Conservation (phyloP, 352 stramenopile genomes). For the Phytopythium helicoides region DNA sequence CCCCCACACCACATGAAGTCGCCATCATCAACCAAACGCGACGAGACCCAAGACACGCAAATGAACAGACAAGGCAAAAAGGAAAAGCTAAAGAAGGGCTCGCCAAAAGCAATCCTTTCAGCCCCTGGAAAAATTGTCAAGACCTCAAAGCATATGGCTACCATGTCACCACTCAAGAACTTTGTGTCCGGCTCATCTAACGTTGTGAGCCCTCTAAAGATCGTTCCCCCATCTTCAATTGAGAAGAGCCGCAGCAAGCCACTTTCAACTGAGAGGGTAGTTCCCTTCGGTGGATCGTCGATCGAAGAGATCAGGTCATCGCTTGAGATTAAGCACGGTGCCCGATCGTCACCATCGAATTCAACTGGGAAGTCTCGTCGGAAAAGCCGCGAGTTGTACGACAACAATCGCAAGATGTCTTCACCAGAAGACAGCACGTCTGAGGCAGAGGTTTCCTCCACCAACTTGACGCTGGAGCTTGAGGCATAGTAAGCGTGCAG, state of each 20-base stretch:
- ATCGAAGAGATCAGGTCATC: constrained; percentile 59
- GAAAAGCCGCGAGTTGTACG: constrained; percentile 22
- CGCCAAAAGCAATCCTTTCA: constrained; percentile 30
- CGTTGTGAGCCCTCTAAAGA: constrained; percentile 31
- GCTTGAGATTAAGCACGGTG: constrained; percentile 49
- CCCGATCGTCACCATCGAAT: constrained; percentile 3
- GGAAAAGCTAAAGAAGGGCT: constrained; percentile 17
- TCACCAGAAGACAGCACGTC: constrained; percentile 34
- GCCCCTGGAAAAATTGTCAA: constrained; percentile 48
- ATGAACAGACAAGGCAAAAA: constrained; percentile 10
- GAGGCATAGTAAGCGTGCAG: neutral
- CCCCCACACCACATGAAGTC: constrained; percentile 5
- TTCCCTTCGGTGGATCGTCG: constrained; percentile 49
- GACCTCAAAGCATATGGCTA: constrained; percentile 10
- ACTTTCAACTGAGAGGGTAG: constrained; percentile 16
- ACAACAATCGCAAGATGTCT: constrained; percentile 38
- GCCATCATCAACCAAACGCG: constrained; percentile 9
- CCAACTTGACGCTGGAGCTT: constrained; percentile 2
- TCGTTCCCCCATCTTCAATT: constrained; percentile 16
- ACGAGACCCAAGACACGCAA: constrained; percentile 9
- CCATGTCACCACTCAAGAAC: constrained; percentile 27
- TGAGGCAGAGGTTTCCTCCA: constrained; percentile 11
- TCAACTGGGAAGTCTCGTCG: constrained; percentile 19
- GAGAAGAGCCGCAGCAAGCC: constrained; percentile 30
- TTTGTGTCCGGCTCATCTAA: constrained; percentile 6